Base-by-base conservation (phyloP, 2,329 filamentous ascomycete species). In the Neofusicoccum kwambonambiense region DNA sequence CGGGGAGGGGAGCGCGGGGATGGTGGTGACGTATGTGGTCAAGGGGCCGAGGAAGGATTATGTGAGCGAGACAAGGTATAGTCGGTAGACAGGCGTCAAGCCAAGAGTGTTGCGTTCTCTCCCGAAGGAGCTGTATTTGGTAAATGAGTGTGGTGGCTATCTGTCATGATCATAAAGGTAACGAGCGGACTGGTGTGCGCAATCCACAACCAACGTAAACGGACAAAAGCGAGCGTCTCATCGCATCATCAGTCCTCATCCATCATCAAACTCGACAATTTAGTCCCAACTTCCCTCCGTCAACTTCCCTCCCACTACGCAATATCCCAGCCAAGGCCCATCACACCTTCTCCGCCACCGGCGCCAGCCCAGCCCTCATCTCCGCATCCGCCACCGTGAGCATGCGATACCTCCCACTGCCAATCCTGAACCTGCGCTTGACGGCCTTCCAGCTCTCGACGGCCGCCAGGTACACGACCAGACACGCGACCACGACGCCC, bases 401-500 rank as follows among this genome's bases (percentile, higher is more conserved):
- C 4, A 75, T 68, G 27, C 70, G 22, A 37, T 74, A 70, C 37
- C 69, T 72, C 3, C 75, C 75, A 35, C 71, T 74, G 70, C 75
- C 73, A 37, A 77, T 72, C 2, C 75, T 74, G 17, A 72, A 67
- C 4, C 74, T 61, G 4, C 80, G 73, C 71, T 82, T 81, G 35
- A 79, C 67, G 47, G 78, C 79, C 69, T 82, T 82, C 79, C 79
- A 82, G 42, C 68, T 74, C 70, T 82, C 79, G 15, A 81, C 78
- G 0, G 76, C 73, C 9, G 72, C 70, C 1, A 81, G 68, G 65
- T 81, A 82, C 2, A 77, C 70, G 1, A 78, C 74, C 8, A 80
- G 70, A 19, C 75, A 77, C 13, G 72, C 78, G 60, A 79, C 75
- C 15, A 78, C 76, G 22, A 82, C 70, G 15, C 77, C 79, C 80